Base-by-base conservation (phyloP, 805 yeast genomes). In the Schwanniomyces occidentalis region DNA sequence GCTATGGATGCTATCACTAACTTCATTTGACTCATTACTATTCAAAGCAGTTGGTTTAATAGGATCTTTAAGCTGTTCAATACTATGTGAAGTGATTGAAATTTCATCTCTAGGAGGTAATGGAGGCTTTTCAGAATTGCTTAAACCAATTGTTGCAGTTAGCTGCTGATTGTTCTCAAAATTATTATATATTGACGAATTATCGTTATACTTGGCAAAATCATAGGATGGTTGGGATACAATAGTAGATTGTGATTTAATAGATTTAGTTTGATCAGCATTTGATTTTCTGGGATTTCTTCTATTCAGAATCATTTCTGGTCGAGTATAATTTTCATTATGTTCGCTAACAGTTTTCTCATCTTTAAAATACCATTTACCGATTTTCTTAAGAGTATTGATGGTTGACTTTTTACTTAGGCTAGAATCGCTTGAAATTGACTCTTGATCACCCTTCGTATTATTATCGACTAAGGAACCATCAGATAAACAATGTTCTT, bases 231-330 rank as follows among this genome's bases (percentile, higher is more conserved):
- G 52, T 28, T 32, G 10, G 22, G 25, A 10, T 17, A 23, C n/a
- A 12, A 26, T 10, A 14, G 13, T 34, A 3, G 16, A 14, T 16
- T 30, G 22, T 17, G 12, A 16, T 8, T 13, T 8, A 7, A 20
- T 20, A 20, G 22, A 32, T 30, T 18, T 25, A 8, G 32, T 27
- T 7, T 22, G 42, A 16, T 37, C 40, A 20, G 43, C 38, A 13
- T 28, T 37, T 7, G 46, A 37, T 33, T 39, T 60, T 39, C 53
- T 56, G 9, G 67, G 58, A 27, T 44, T 37, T 48, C 84, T 64
- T 51, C 85, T 62, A 17, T 67, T 76, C 27, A 75, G 65, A n/a
- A 81, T 81, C 87, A 81, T 81, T 49, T 80, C 85, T 0, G 86
- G 86, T 0, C 81, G 75, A 5, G 55, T 61, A 38, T 72, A 69